Evolutionary conservation across 805 yeast genomes (phyloP).

Genomic region (Saccharomyces eubayanus): DNA sequence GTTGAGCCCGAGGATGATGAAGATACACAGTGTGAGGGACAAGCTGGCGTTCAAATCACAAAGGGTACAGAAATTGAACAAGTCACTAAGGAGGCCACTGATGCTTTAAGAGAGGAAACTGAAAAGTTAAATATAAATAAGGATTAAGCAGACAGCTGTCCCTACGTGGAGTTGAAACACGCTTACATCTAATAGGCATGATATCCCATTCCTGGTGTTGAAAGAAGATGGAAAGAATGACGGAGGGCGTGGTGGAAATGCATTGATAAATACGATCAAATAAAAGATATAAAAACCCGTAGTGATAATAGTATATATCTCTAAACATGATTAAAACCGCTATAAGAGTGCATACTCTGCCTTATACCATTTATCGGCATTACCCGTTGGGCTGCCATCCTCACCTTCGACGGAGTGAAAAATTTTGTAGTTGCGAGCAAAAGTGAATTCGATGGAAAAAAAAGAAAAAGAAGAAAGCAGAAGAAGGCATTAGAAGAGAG

Average conservation of each 20-base stretch:
- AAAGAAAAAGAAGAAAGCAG: background rate
- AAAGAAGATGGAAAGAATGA: background rate
- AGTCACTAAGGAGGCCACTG: conserved; percentile 41
- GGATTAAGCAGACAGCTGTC: conserved; percentile 19
- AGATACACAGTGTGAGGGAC: conserved; percentile 39
- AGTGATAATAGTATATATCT: background rate
- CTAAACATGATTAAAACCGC: background rate
- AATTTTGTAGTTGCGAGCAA: background rate
- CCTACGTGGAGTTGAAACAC: background rate
- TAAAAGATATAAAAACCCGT: background rate
- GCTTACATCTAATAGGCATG: background rate
- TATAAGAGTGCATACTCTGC: background rate
- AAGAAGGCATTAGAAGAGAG: background rate
- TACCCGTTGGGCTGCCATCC: background rate
- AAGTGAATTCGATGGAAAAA: background rate
- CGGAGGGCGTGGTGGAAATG: background rate
- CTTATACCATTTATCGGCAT: background rate
- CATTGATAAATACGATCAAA: background rate
- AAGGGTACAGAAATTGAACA: conserved; percentile 46
- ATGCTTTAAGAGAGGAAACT: conserved; percentile 30
- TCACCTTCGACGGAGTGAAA: conserved; percentile 1
- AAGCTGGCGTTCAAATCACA: conserved; percentile 33
- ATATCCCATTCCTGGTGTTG: background rate
- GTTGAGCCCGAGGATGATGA: conserved; percentile 54
- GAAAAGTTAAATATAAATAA: conserved; percentile 15